Evolutionary conservation across 2,329 filamentous ascomycete genomes (phyloP).

Genomic region (Trichoderma semiorbis): DNA sequence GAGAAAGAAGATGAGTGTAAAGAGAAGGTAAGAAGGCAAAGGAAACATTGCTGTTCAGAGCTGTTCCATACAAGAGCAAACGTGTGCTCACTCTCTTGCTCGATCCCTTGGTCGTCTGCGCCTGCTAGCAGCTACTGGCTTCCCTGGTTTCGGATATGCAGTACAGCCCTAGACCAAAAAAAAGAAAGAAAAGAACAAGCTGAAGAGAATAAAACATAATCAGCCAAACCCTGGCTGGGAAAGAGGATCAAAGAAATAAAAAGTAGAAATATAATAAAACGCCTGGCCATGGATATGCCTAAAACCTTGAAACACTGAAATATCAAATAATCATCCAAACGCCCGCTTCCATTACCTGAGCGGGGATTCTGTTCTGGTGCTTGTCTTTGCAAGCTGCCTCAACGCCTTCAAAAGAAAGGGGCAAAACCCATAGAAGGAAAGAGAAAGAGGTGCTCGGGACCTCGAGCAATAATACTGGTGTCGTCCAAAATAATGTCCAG

Average conservation of each 20-base stretch:
- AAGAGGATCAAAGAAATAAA: not conserved
- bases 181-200: too few species aligned
- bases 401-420: constrained; percentile 8
- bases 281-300: constrained; percentile 12
- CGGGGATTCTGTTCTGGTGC: constrained; percentile 13
- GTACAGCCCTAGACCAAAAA: not conserved
- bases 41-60: not conserved
- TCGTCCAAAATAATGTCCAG: constrained; percentile 17
- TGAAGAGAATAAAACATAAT: not conserved
- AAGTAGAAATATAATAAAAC: constrained; percentile 2
- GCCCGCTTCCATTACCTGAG: constrained; percentile 25
- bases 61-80: not conserved
- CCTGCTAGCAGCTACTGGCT: not conserved
- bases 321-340: constrained; percentile 28
- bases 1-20: not conserved
- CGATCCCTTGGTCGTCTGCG: not conserved
- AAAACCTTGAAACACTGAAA: constrained; percentile 15
- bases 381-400: not conserved
- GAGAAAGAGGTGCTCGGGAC: not conserved
- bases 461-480: constrained; percentile 2
- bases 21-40: not conserved
- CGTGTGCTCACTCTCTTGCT: not conserved
- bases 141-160: not conserved
- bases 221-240: not conserved
- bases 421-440: not conserved